Evolutionary conservation across 163 green algal species (phyloP).

Genomic region (Trebouxiophyceae sp.): DNA sequence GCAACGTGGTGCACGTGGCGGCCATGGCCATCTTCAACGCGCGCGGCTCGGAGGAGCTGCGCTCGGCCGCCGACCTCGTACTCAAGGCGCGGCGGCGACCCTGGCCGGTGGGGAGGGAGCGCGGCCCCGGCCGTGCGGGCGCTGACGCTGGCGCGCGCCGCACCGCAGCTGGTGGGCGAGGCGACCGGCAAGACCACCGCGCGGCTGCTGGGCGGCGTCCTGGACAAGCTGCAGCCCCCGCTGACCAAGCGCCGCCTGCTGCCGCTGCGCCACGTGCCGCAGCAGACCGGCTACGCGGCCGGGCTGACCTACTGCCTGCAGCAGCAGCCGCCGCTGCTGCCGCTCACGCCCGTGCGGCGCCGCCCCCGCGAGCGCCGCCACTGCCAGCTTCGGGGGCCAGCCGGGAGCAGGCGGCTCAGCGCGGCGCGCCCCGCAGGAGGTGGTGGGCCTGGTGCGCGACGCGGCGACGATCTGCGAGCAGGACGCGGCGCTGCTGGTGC

Average conservation of each 20-base stretch:
- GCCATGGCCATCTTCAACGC: conserved; percentile 21
- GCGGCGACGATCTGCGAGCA: conserved; percentile 7
- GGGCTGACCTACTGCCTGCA: conserved; percentile 54
- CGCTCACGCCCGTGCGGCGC: conserved; percentile 13
- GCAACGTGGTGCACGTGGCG: conserved; percentile 29
- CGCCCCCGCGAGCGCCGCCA: neutral
- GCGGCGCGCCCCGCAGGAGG: conserved; percentile 14
- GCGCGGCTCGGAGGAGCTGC: conserved; percentile 21
- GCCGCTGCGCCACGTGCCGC: conserved; percentile 35
- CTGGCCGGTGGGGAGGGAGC: too few species aligned
- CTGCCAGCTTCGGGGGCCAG: neutral
- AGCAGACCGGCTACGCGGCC: conserved; percentile 39
- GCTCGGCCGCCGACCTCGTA: conserved; percentile 20
- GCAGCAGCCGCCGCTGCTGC: conserved; percentile 24
- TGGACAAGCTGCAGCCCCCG: conserved; percentile 19
- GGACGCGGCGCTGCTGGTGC: conserved; percentile 13
- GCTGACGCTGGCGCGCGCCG: too few species aligned
- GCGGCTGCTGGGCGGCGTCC: conserved; percentile 39
- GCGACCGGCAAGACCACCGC: conserved; percentile 19
- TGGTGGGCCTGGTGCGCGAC: conserved; percentile 12
- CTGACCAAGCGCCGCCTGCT: conserved; percentile 47
- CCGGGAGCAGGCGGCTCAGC: neutral
- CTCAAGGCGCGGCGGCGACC: too few species aligned
- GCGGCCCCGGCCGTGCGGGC: too few species aligned
- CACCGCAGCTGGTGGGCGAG: conserved; percentile 27